Percentiles rank a stretch among this genome's conserved stretches.
Conservation (phyloP, 345 rosid genomes). For the Litchi chinensis region DNA sequence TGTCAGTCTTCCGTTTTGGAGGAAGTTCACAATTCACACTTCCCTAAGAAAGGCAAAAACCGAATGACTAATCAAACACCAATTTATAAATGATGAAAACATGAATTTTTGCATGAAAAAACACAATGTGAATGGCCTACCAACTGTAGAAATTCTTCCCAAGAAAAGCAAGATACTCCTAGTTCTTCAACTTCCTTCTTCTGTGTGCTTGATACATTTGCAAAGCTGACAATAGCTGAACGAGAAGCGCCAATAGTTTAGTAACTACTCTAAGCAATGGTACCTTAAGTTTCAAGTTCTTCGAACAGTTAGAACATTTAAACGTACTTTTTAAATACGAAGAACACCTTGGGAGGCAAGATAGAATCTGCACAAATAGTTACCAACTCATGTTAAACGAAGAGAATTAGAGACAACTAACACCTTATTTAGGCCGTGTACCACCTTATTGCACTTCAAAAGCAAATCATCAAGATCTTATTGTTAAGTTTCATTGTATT, state of each 20-base stretch:
- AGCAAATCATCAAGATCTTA: background rate
- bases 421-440: too few relatives aligned
- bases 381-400: slow-evolving; percentile 2
- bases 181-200: slow-evolving; percentile 74
- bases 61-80: slow-evolving; percentile 4
- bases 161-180: slow-evolving; percentile 75
- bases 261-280: background rate
- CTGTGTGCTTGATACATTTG: slow-evolving; percentile 53
- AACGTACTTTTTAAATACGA: slow-evolving; percentile 68
- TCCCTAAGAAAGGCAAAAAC: slow-evolving; percentile 43
- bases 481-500: background rate
- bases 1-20: slow-evolving; percentile 58
- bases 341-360: slow-evolving; percentile 68
- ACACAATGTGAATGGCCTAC: slow-evolving; percentile 33
- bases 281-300: background rate
- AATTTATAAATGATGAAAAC: background rate
- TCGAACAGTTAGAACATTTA: slow-evolving; percentile 2
- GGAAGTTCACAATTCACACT: slow-evolving; percentile 64
- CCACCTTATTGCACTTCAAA: background rate
- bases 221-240: slow-evolving; percentile 82
- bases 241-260: background rate
- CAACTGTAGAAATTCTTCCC: slow-evolving; percentile 70
- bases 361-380: slow-evolving; percentile 55
- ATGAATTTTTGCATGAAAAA: background rate
- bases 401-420: background rate